Evolutionary conservation across 2,329 filamentous ascomycete species (phyloP).

Genomic region (Aschersonia sp.): DNA sequence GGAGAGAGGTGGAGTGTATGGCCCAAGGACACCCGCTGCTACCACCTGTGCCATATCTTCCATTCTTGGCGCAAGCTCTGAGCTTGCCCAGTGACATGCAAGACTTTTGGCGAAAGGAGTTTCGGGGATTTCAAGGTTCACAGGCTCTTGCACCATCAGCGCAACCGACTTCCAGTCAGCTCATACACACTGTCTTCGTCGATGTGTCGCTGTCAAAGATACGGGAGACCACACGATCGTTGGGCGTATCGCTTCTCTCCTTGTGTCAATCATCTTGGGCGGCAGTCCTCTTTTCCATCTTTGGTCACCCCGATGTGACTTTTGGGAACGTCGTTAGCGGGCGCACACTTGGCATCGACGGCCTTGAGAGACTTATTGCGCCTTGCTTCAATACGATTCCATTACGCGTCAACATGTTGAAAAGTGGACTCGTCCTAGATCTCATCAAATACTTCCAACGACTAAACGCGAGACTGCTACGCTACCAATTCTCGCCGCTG

Average conservation of each 20-base stretch:
- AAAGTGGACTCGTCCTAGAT: constrained; percentile 33
- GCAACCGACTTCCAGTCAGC: constrained; percentile 12
- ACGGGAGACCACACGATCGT: constrained; percentile 30
- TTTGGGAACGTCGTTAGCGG: constrained; percentile 82
- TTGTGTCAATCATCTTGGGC: constrained; percentile 63
- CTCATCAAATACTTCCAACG: constrained; percentile 45
- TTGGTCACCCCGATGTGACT: constrained; percentile 51
- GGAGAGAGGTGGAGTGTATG: constrained; percentile 53
- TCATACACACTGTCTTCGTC: constrained; percentile 13
- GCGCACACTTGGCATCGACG: constrained; percentile 49
- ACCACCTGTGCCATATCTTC: constrained; percentile 37
- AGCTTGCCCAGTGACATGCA: constrained; percentile 32
- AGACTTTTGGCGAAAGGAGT: constrained; percentile 48
- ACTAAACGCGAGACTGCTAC: constrained; percentile 45
- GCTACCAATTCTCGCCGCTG: constrained; percentile 62
- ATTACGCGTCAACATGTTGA: constrained; percentile 40
- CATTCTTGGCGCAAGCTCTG: constrained; percentile 48
- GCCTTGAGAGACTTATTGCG: constrained; percentile 59
- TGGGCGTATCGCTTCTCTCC: constrained; percentile 49
- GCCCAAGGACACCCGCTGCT: constrained; percentile 33
- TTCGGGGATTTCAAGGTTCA: constrained; percentile 32
- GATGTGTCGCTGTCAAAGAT: constrained; percentile 27
- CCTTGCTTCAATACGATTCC: constrained; percentile 90
- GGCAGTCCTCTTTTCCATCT: constrained; percentile 41
- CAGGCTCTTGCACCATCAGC: constrained; percentile 11